phyloP scores from a whole-genome alignment of 345 rosid species.

The Sonneratia alba region DNA sequence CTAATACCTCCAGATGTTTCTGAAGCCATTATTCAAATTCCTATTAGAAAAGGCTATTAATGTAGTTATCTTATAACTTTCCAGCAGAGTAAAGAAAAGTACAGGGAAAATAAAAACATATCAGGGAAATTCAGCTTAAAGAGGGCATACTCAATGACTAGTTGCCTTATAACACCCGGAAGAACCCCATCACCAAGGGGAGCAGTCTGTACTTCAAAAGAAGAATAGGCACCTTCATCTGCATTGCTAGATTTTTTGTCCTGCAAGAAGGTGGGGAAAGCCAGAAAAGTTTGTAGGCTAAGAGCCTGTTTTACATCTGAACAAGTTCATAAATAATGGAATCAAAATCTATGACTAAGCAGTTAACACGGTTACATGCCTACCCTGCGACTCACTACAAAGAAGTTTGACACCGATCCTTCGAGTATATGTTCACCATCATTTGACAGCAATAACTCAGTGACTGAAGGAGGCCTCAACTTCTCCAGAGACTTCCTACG shows the following conservation, averaged over 20 bases:
- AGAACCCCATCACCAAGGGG: slow-evolving; percentile 73
- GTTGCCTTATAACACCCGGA: slow-evolving; percentile 74
- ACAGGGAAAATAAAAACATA: background rate
- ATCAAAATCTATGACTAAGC: background rate
- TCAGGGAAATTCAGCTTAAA: slow-evolving; percentile 3
- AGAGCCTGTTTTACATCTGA: background rate
- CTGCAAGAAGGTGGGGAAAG: background rate
- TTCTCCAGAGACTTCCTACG: slow-evolving; percentile 70
- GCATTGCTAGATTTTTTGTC: slow-evolving; percentile 8
- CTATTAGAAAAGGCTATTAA: too few species aligned
- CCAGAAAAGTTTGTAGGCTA: background rate
- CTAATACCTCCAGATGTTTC: background rate
- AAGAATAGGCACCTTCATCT: slow-evolving; percentile 10
- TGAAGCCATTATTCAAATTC: background rate
- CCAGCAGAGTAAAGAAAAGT: background rate
- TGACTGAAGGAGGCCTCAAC: slow-evolving; percentile 58
- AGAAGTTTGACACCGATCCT: slow-evolving; percentile 66
- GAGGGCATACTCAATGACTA: slow-evolving; percentile 60
- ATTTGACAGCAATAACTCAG: slow-evolving; percentile 70
- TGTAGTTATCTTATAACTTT: too few species aligned
- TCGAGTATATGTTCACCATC: slow-evolving; percentile 83
- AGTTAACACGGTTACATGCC: slow-evolving; percentile 2
- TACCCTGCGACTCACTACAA: slow-evolving; percentile 60
- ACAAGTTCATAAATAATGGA: background rate
- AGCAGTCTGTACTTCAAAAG: slow-evolving; percentile 72